Conservation (phyloP, 106 monocot species). For the Hemerocallis citrina region DNA sequence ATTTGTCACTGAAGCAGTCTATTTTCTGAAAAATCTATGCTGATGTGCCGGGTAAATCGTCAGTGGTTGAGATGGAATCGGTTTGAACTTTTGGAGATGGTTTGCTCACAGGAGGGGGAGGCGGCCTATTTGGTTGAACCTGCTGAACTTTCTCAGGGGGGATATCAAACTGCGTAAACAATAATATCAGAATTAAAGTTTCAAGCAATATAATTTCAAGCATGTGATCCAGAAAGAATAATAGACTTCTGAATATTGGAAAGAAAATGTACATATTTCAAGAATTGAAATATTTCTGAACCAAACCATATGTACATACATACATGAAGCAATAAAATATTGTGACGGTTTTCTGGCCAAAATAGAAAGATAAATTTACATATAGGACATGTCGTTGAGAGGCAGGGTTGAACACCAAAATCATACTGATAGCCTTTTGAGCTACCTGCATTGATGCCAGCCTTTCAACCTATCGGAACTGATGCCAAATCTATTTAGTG, state of each 20-base stretch:
- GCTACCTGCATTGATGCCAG: too few species aligned
- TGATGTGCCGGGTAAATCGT: conserved; percentile 72
- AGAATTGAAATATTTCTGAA: background rate
- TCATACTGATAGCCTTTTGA: too few species aligned
- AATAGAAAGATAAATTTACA: too few species aligned
- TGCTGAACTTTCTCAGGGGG: conserved; percentile 53
- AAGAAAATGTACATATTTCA: background rate
- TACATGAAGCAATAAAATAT: background rate
- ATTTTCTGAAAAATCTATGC: conserved; percentile 35
- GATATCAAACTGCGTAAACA: conserved; percentile 48
- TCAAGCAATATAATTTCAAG: too few species aligned
- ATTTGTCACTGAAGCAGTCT: too few species aligned
- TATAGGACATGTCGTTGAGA: too few species aligned
- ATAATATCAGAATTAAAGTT: background rate
- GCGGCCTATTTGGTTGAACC: conserved; percentile 65
- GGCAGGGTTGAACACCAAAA: too few species aligned
- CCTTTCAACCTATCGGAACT: too few species aligned
- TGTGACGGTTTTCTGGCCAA: too few species aligned
- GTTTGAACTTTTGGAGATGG: conserved; percentile 4
- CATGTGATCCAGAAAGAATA: background rate
- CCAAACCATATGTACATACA: background rate
- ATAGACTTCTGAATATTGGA: too few species aligned
- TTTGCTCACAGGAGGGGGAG: conserved; percentile 24
- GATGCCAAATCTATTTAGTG: too few species aligned
- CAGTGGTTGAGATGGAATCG: conserved; percentile 3